Evolutionary conservation across 2,329 filamentous ascomycete genomes (phyloP).

Genomic region (Elsinoe ampelina): DNA sequence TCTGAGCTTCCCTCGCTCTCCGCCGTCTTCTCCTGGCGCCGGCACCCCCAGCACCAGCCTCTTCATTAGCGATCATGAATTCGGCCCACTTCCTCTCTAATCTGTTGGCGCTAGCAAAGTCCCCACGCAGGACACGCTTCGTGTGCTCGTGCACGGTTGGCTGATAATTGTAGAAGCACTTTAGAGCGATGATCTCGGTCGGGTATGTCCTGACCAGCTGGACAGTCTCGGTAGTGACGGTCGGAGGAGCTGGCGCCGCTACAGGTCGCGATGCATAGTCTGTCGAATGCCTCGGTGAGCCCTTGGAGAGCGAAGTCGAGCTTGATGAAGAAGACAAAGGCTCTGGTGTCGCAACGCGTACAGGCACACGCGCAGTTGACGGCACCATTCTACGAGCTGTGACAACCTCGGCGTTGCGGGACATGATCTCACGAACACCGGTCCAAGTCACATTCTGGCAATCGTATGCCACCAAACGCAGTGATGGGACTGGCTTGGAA

Average conservation of each 20-base stretch:
- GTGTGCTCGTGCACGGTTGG: constrained; percentile 90
- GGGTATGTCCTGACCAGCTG: constrained; percentile 46
- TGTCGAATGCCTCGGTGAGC: constrained; percentile 11
- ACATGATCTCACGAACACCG: constrained; percentile 77
- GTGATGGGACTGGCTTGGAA: constrained; percentile 42
- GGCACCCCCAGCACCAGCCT: constrained; percentile 60
- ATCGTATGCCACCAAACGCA: constrained; percentile 79
- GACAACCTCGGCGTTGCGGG: constrained; percentile 67
- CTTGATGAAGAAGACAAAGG: constrained; percentile 23
- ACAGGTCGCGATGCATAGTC: constrained; percentile 1
- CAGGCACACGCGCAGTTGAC: not conserved
- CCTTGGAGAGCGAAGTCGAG: constrained; percentile 19
- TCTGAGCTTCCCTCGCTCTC: constrained; percentile 70
- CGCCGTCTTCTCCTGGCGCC: constrained; percentile 62
- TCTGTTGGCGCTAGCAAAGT: constrained; percentile 63
- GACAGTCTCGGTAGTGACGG: constrained; percentile 9
- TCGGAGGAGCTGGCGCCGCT: constrained; percentile 5
- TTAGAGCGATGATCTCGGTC: constrained; percentile 71
- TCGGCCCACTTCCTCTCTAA: constrained; percentile 87
- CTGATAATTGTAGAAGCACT: constrained; percentile 93
- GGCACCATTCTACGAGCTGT: constrained; percentile 29
- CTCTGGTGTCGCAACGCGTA: constrained; percentile 15
- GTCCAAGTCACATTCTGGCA: constrained; percentile 90
- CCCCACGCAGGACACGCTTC: constrained; percentile 70
- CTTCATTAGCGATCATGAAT: constrained; percentile 86